These are phyloP conservation scores for Geranium rotundifolium DNA, from an alignment of 345 rosid genomes.

Conservation along the genomic window DNA sequence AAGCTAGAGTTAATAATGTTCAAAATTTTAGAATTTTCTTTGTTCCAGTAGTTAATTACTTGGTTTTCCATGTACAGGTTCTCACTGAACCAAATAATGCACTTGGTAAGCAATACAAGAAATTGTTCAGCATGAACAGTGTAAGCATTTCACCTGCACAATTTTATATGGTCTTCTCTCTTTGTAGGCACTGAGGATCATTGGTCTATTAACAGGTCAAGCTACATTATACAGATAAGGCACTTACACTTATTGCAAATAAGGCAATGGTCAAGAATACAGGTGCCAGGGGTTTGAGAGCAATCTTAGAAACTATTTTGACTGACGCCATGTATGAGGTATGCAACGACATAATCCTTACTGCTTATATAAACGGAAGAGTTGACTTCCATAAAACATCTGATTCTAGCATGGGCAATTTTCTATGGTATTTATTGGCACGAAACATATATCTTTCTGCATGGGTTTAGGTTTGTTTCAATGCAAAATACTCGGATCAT, in stretches of 20 bases:
- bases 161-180: neutral
- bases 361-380: neutral
- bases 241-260: constrained; percentile 61
- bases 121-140: constrained; percentile 83
- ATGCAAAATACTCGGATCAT: too few species aligned
- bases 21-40: neutral
- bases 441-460: too few species aligned
- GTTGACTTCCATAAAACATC: neutral
- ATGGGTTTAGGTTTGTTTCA: too few species aligned
- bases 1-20: neutral
- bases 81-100: constrained; percentile 88
- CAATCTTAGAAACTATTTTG: constrained; percentile 76
- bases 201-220: constrained; percentile 46
- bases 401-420: neutral
- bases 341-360: constrained; percentile 8
- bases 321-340: constrained; percentile 99
- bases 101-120: constrained; percentile 89
- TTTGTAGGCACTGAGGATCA: neutral
- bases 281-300: constrained; percentile 89
- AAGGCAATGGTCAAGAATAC: constrained; percentile 87
- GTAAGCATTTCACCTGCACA: constrained; percentile 27
- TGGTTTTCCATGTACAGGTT: constrained; percentile 30
- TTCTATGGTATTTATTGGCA: neutral
- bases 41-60: neutral
- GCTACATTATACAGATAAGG: constrained; percentile 72